phyloP scores from a whole-genome alignment of 805 yeast genomes.

The Candida loeiensis region DNA sequence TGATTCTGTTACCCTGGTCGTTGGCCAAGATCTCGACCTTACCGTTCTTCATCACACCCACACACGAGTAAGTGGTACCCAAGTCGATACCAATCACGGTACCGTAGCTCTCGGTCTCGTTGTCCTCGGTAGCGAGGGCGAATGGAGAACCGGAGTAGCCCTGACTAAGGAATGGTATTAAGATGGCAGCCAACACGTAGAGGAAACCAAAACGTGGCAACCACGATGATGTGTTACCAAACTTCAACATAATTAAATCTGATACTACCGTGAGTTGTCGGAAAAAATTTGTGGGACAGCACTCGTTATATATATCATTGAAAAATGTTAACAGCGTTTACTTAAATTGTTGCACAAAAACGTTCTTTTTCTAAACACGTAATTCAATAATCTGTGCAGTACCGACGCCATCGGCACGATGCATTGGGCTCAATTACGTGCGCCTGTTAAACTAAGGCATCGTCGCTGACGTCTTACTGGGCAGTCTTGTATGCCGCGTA shows the following conservation, averaged over 20 bases:
- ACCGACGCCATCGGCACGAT: too few species aligned
- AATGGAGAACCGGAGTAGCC: constrained; percentile 17
- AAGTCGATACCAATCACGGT: constrained; percentile 93
- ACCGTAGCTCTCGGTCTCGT: constrained; percentile 46
- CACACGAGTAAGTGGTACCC: constrained; percentile 94
- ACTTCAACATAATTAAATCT: constrained; percentile 9
- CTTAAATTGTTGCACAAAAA: constrained; percentile 1
- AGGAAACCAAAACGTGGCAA: constrained; percentile 19
- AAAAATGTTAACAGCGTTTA: constrained; percentile 1
- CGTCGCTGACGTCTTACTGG: too few species aligned
- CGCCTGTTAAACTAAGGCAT: too few species aligned
- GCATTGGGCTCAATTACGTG: too few species aligned
- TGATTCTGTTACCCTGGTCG: constrained; percentile 98
- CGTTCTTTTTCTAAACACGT: constrained; percentile 5
- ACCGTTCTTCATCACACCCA: constrained; percentile 89
- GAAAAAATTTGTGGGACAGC: constrained; percentile 1
- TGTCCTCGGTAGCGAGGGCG: constrained; percentile 23
- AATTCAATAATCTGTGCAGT: constrained; percentile 6
- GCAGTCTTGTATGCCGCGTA: too few species aligned
- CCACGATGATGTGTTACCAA: constrained; percentile 12
- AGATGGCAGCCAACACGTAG: constrained; percentile 32
- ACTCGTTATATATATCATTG: constrained; percentile 6
- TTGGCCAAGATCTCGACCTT: constrained; percentile 94
- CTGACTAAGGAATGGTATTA: constrained; percentile 34
- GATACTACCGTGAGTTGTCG: background rate